Evolutionary conservation across 371 early-diverging fungal genomes (phyloP).

Genomic region (Mucor velutinosus): DNA sequence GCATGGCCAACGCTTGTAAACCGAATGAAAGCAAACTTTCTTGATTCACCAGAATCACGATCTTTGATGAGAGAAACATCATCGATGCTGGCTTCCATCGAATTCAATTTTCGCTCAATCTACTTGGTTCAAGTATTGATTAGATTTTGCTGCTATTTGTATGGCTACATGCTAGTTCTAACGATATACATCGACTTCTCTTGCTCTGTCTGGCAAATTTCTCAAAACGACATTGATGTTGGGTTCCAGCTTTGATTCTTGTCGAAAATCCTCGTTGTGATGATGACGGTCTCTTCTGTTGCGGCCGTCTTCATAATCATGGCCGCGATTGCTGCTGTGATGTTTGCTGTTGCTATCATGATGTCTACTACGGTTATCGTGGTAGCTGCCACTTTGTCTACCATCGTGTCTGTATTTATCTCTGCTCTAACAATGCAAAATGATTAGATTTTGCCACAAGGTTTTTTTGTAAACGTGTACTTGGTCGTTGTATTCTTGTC

Average conservation of each 20-base stretch:
- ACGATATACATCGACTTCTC: slow-evolving; percentile 46
- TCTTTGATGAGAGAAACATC: slow-evolving; percentile 50
- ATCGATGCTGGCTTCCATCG: slow-evolving; percentile 31
- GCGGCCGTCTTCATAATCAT: not conserved
- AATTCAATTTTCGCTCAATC: slow-evolving; percentile 20
- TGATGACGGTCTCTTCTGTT: slow-evolving; percentile 1
- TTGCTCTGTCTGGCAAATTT: slow-evolving; percentile 42
- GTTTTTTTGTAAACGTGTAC: not conserved
- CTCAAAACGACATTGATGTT: slow-evolving; percentile 55
- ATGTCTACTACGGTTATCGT: not conserved
- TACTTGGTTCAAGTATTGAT: slow-evolving; percentile 20
- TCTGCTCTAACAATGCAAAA: not conserved
- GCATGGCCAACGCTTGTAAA: slow-evolving; percentile 69
- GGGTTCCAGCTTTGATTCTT: slow-evolving; percentile 23
- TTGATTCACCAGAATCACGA: slow-evolving; percentile 58
- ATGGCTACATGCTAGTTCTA: slow-evolving; percentile 35
- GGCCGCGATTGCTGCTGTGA: not conserved
- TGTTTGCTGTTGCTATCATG: not conserved
- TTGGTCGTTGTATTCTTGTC: not conserved
- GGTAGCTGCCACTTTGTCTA: not conserved
- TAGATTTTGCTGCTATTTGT: slow-evolving; percentile 20
- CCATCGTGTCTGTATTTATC: not conserved
- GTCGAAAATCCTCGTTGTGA: slow-evolving; percentile 5
- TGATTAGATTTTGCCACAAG: not conserved
- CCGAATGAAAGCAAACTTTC: slow-evolving; percentile 67